Conservation (phyloP, 805 yeast species). For the Teunomyces tritomae region DNA sequence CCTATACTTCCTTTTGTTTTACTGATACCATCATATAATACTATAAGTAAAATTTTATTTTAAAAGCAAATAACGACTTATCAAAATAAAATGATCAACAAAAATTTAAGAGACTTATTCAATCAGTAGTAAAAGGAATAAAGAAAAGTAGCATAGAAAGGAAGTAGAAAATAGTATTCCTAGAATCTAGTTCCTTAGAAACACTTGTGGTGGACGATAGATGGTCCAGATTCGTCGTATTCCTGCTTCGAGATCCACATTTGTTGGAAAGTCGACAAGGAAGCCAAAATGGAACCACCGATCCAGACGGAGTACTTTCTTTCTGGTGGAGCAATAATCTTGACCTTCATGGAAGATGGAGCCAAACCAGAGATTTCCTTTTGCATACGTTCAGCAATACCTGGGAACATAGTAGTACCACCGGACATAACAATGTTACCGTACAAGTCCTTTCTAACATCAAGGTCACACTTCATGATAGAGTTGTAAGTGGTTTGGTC, state of each 20-base stretch:
- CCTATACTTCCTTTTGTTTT: background rate
- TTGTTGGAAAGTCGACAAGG: constrained; percentile 99
- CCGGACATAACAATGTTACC: constrained; percentile 99
- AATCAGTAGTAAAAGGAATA: constrained; percentile 3
- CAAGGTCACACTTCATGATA: constrained; percentile 98
- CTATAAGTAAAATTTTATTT: background rate
- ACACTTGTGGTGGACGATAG: constrained; percentile 96
- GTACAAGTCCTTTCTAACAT: constrained; percentile 97
- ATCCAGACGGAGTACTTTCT: constrained; percentile 99
- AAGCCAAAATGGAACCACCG: constrained; percentile 99
- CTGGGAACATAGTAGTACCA: constrained; percentile 99
- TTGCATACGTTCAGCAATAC: constrained; percentile 99
- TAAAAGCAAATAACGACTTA: constrained; percentile 3
- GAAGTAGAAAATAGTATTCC: constrained; percentile 4
- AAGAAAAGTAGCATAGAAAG: constrained; percentile 3
- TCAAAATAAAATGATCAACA: constrained; percentile 2
- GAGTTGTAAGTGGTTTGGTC: constrained; percentile 96
- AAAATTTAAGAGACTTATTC: constrained; percentile 3
- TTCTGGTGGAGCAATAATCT: constrained; percentile 99
- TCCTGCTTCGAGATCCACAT: constrained; percentile 99
- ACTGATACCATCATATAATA: constrained; percentile 1
- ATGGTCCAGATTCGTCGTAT: constrained; percentile 99
- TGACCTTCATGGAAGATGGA: constrained; percentile 99
- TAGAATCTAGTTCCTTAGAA: constrained; percentile 50
- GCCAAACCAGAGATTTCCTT: constrained; percentile 99